A percentile compares a stretch with the other conserved stretches of the same genome.
Evolutionary conservation across 805 yeast genomes (phyloP).

Genomic region (Clavispora santaluciae): DNA sequence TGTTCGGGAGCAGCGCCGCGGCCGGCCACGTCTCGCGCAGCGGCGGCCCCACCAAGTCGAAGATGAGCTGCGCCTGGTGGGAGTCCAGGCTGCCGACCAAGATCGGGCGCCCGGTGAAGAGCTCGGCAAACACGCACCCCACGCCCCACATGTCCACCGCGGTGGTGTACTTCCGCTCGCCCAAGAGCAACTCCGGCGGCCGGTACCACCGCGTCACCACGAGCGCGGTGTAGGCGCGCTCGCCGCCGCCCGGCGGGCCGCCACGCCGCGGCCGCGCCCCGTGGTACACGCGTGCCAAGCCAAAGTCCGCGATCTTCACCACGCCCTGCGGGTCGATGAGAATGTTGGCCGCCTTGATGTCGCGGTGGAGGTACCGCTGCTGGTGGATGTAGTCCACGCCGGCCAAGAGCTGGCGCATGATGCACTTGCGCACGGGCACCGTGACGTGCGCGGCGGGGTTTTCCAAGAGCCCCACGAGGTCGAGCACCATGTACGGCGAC

Average conservation of each 20-base stretch:
- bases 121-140: conserved; percentile 93
- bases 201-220: conserved; percentile 98
- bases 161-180: conserved; percentile 82
- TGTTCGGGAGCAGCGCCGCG: conserved; percentile 53
- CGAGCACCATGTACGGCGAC: conserved; percentile 88
- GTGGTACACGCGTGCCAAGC: conserved; percentile 73
- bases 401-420: conserved; percentile 68
- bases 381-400: conserved; percentile 82
- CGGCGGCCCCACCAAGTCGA: conserved; percentile 81
- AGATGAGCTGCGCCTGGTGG: conserved; percentile 82
- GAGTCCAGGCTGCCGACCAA: conserved; percentile 80
- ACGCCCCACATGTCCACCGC: conserved; percentile 98
- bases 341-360: conserved; percentile 94
- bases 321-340: conserved; percentile 71
- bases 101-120: conserved; percentile 77
- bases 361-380: conserved; percentile 66
- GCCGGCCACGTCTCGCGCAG: conserved; percentile 55
- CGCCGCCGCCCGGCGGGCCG: conserved; percentile 56
- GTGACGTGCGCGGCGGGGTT: conserved; percentile 63
- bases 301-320: conserved; percentile 92
- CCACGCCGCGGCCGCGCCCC: conserved; percentile 55
- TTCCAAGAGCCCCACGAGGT: conserved; percentile 82
- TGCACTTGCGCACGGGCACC: conserved; percentile 72
- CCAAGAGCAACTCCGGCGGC: conserved; percentile 88
- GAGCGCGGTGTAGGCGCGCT: conserved; percentile 48